Evolutionary conservation across 352 stramenopile species (phyloP).

Genomic region (Globisporangium irregulare): DNA sequence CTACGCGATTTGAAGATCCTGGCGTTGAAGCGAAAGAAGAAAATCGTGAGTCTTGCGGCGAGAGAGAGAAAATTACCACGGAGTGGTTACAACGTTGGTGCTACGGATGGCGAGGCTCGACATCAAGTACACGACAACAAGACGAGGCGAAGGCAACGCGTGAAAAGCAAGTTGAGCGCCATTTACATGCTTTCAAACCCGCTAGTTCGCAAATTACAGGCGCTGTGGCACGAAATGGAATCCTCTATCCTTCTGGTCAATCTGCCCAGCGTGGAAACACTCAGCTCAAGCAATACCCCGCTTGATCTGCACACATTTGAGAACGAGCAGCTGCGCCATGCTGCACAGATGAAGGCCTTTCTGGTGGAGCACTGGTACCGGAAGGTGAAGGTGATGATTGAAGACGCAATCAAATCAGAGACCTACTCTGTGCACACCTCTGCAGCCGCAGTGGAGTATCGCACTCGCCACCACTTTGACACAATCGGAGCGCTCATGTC

Average conservation of each 20-base stretch:
- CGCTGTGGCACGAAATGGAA: slow-evolving; percentile 62
- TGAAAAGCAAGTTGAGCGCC: slow-evolving; percentile 37
- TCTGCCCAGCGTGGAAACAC: slow-evolving; percentile 28
- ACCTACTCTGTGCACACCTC: slow-evolving; percentile 26
- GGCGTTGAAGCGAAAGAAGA: slow-evolving; percentile 6
- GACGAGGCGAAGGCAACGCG: slow-evolving; percentile 29
- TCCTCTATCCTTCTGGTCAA: slow-evolving; percentile 41
- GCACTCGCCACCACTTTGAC: slow-evolving; percentile 55
- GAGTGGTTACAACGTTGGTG: not conserved
- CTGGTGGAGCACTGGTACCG: slow-evolving; percentile 69
- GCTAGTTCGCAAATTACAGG: slow-evolving; percentile 50
- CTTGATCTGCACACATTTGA: slow-evolving; percentile 59
- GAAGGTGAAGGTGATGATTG: slow-evolving; percentile 42
- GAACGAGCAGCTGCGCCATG: slow-evolving; percentile 45
- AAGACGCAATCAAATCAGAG: slow-evolving; percentile 29
- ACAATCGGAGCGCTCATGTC: slow-evolving; percentile 70
- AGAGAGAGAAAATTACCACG: not conserved
- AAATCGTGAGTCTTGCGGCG: not conserved
- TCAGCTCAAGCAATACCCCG: slow-evolving; percentile 23
- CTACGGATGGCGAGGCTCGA: not conserved
- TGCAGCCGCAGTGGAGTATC: slow-evolving; percentile 21
- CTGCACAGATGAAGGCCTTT: slow-evolving; percentile 31
- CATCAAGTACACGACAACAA: slow-evolving; percentile 21
- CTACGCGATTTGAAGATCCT: slow-evolving; percentile 50
- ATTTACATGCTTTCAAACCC: slow-evolving; percentile 50